These are phyloP conservation scores for Coemansia furcata DNA, from an alignment of 192 early-diverging fungal species.

Conservation along the genomic window DNA sequence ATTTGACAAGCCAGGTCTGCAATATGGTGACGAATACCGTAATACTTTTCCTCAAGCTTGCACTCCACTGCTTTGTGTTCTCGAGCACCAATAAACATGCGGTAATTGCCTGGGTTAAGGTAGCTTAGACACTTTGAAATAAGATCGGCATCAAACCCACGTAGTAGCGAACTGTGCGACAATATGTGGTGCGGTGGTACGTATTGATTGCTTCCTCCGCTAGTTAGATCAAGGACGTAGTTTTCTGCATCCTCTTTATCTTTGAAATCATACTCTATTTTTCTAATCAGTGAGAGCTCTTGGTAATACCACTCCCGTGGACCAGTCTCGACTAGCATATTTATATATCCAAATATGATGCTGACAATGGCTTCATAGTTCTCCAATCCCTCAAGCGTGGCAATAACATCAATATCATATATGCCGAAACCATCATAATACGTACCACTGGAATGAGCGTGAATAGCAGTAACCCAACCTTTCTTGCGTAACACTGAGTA, in stretches of 20 bases:
- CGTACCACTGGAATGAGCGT: constrained; percentile 26
- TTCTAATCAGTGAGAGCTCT: constrained; percentile 32
- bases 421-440: constrained; percentile 7
- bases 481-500: constrained; percentile 73
- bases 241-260: constrained; percentile 60
- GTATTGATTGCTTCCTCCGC: constrained; percentile 57
- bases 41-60: constrained; percentile 63
- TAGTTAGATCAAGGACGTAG: background rate
- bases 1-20: background rate
- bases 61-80: constrained; percentile 16
- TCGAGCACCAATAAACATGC: constrained; percentile 40
- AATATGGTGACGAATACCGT: constrained; percentile 73
- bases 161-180: constrained; percentile 60
- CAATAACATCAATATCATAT: constrained; percentile 7
- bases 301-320: constrained; percentile 29
- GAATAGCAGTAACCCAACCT: constrained; percentile 76
- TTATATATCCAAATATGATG: constrained; percentile 30
- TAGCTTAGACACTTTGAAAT: constrained; percentile 59
- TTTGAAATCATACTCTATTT: constrained; percentile 56
- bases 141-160: constrained; percentile 56
- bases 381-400: constrained; percentile 18
- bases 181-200: constrained; percentile 59
- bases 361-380: constrained; percentile 16
- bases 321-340: background rate
- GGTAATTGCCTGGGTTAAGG: constrained; percentile 60